phyloP scores from a whole-genome alignment of 1,139 yeast species.

The Geotrichum cucujoidarum region DNA sequence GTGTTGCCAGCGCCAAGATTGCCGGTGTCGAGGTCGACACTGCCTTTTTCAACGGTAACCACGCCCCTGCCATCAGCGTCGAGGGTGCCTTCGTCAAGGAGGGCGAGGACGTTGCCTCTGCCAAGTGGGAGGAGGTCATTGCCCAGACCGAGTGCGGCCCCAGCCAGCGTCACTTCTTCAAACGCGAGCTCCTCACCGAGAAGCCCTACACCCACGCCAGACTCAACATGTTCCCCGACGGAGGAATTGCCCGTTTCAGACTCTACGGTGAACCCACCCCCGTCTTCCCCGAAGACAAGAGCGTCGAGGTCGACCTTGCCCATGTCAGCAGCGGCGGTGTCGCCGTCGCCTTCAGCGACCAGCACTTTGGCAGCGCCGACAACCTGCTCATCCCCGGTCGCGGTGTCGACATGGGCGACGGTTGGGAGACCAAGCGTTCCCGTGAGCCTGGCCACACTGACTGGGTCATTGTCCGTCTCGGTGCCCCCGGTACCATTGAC shows the following conservation, averaged over 20 bases:
- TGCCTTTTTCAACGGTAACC: slow-evolving; percentile 89
- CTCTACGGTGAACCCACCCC: slow-evolving; percentile 79
- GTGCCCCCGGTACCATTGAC: slow-evolving; percentile 50
- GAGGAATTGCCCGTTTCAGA: slow-evolving; percentile 93
- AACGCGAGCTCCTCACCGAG: slow-evolving; percentile 52
- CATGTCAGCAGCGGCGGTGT: slow-evolving; percentile 85
- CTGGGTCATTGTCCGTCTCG: slow-evolving; percentile 82
- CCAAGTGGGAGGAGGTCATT: slow-evolving; percentile 66
- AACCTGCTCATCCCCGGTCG: slow-evolving; percentile 87
- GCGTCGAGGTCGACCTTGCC: slow-evolving; percentile 63
- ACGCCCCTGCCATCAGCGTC: slow-evolving; percentile 83
- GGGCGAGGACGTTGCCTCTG: slow-evolving; percentile 33
- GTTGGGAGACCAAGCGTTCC: slow-evolving; percentile 96
- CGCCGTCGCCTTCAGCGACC: slow-evolving; percentile 76
- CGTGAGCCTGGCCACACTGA: slow-evolving; percentile 78
- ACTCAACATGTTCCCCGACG: slow-evolving; percentile 91
- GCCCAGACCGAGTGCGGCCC: slow-evolving; percentile 81
- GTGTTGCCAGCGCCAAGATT: slow-evolving; percentile 75
- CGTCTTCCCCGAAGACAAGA: slow-evolving; percentile 46
- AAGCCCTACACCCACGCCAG: slow-evolving; percentile 70
- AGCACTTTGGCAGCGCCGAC: slow-evolving; percentile 88
- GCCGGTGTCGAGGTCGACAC: slow-evolving; percentile 88
- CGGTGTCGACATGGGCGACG: slow-evolving; percentile 94
- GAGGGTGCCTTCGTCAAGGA: slow-evolving; percentile 55
- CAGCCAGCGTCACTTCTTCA: slow-evolving; percentile 74